These are phyloP conservation scores for Rhodotorula sp. DNA, from an alignment of 1,284 basidiomycete genomes.

Conservation along the genomic window DNA sequence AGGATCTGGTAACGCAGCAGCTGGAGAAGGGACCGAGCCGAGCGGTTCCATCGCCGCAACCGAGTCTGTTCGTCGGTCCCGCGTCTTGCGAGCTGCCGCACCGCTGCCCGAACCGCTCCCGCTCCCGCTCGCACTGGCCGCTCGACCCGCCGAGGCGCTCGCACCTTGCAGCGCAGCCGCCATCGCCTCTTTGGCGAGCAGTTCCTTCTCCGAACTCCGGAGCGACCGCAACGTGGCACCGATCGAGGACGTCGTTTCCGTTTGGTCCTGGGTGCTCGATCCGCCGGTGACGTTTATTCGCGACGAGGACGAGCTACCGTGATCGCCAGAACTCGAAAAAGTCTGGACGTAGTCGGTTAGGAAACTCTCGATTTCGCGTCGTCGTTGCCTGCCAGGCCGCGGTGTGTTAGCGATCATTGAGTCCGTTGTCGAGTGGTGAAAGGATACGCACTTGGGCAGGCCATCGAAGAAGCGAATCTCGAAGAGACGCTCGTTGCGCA, in stretches of 20 bases:
- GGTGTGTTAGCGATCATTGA: neutral
- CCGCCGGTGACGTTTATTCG: neutral
- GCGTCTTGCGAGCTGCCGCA: neutral
- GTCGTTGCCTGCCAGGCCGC: constrained; percentile 6
- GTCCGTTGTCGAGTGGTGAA: too few relatives aligned
- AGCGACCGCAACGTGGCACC: constrained; percentile 25
- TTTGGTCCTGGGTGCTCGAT: neutral
- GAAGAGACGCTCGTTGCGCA: constrained; percentile 32
- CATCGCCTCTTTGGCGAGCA: constrained; percentile 4
- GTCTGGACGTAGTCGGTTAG: constrained; percentile 33
- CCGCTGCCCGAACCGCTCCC: constrained; percentile 10
- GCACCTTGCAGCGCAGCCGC: neutral
- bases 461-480: constrained; percentile 37
- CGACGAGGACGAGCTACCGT: constrained; percentile 7
- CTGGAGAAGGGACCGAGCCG: constrained; percentile 1
- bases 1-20: constrained; percentile 9
- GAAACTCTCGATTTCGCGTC: constrained; percentile 34
- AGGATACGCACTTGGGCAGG: constrained; percentile 21
- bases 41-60: neutral
- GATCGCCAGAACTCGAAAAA: constrained; percentile 1
- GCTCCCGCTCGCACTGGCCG: neutral
- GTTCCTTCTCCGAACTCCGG: constrained; percentile 28
- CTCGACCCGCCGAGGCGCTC: neutral
- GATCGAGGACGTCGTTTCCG: constrained; percentile 28
- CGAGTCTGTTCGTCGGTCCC: neutral